phyloP scores from a whole-genome alignment of 495 filamentous ascomycete species.

The Penicillium pancosmium region DNA sequence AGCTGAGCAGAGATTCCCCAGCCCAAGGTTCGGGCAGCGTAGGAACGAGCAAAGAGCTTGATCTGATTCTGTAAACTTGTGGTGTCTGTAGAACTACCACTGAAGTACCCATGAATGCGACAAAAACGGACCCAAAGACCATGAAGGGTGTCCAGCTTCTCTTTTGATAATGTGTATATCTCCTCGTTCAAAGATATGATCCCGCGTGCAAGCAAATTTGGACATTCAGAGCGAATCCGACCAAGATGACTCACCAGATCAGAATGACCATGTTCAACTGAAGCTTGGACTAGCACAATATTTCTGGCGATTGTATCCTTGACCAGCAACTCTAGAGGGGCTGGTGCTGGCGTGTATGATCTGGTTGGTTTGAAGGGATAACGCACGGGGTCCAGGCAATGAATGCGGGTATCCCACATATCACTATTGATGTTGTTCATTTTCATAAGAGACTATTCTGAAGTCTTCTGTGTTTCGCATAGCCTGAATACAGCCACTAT shows the following conservation, averaged over 20 bases:
- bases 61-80: constrained; percentile 9
- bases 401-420: constrained; percentile 27
- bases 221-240: constrained; percentile 19
- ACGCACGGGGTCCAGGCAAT: constrained; percentile 21
- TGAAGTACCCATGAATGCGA: constrained; percentile 18
- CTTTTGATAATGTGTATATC: constrained; percentile 5
- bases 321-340: constrained; percentile 14
- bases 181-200: constrained; percentile 23
- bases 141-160: constrained; percentile 16
- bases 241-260: constrained; percentile 19
- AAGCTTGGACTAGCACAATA: constrained; percentile 25
- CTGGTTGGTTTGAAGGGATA: constrained; percentile 27
- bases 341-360: constrained; percentile 23
- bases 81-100: neutral
- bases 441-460: no score
- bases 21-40: constrained; percentile 10
- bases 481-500: no score
- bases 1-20: constrained; percentile 23
- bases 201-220: constrained; percentile 17
- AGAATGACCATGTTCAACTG: constrained; percentile 19
- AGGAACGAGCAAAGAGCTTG: constrained; percentile 14
- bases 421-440: neutral
- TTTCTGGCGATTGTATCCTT: constrained; percentile 3
- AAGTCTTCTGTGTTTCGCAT: no score
- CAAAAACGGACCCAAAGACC: constrained; percentile 15